Base-by-base conservation (phyloP, 257 asterid genomes). In the Ilex aquifolium region DNA sequence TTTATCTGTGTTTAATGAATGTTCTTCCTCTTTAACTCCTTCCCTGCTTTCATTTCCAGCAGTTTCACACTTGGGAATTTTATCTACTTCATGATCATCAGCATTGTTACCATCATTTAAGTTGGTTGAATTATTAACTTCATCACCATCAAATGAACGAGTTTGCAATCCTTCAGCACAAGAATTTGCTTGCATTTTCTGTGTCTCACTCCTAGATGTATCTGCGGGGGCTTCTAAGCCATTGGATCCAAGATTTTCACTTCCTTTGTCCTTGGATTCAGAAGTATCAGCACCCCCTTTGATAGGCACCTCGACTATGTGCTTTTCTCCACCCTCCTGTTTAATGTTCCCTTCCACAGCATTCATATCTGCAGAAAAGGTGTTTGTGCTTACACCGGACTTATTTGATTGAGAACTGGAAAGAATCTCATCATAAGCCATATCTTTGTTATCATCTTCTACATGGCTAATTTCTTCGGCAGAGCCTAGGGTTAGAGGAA, bases 381-480 rank as follows among this genome's bases (percentile, higher is more conserved):
- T 54, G n/a, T 40, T 9, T 32, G 54, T 46, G 71, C 63, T 69
- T 66, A 57, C 78, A 65, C 29, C 69, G 49, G 67, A 65, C 63
- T 69, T 61, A 59, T n/a, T 63, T 49, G 64, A 63, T 60, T 56
- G 21, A 2, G 53, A 21, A 21, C 27, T 21, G 27, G 67, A 71
- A 3, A 56, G 65, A 72, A 56, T 39, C 74, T 59, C 81, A 67
- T 69, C 59, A 5, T 49, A 61, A 30, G 48, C 44, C 56, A 53
- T 53, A 40, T 56, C 58, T 61, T 59, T 60, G 57, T 53, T 62
- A 39, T 57, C 70, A 65, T 69, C 74, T 49, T 63, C 73, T 56
- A 48, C 48, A 53, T 66, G 32, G 62, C 56, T 39, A 59, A 67
- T 69, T 40, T 52, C 74, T 70, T 77, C 81, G 68, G 64, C 71